These are phyloP conservation scores for Odonthalia washingtoniensis DNA, from an alignment of 31 red algal genomes.

Conservation along the genomic window DNA sequence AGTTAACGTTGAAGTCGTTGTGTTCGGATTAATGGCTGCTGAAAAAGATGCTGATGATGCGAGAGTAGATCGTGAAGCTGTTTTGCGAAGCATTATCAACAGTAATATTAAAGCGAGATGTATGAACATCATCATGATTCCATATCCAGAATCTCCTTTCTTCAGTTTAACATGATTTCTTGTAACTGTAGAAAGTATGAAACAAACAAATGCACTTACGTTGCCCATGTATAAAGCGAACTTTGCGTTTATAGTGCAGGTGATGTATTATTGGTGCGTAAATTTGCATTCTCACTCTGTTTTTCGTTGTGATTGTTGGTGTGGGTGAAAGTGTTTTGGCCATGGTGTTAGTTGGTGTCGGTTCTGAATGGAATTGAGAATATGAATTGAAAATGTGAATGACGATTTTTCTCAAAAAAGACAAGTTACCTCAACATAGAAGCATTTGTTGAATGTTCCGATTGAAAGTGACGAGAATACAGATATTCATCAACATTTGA, in stretches of 20 bases:
- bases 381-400: no score
- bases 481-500: no score
- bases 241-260: conserved; percentile 39
- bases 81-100: background rate
- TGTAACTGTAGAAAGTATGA: conserved; percentile 39
- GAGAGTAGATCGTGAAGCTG: background rate
- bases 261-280: conserved; percentile 16
- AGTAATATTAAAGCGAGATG: no score
- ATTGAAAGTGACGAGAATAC: no score
- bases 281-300: background rate
- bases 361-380: no score
- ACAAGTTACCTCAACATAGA: no score
- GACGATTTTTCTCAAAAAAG: no score
- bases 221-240: conserved; percentile 69
- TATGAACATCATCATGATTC: no score
- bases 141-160: conserved; percentile 57
- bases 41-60: conserved; percentile 18
- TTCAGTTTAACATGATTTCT: conserved; percentile 45
- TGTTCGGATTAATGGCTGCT: conserved; percentile 31
- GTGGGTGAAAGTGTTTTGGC: no score
- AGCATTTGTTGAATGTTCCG: no score
- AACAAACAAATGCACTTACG: conserved; percentile 48
- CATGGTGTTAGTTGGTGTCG: no score
- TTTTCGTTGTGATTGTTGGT: background rate
- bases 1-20: conserved; percentile 53